Conservation (phyloP, 2,329 filamentous ascomycete species). For the Hortaea sp. region DNA sequence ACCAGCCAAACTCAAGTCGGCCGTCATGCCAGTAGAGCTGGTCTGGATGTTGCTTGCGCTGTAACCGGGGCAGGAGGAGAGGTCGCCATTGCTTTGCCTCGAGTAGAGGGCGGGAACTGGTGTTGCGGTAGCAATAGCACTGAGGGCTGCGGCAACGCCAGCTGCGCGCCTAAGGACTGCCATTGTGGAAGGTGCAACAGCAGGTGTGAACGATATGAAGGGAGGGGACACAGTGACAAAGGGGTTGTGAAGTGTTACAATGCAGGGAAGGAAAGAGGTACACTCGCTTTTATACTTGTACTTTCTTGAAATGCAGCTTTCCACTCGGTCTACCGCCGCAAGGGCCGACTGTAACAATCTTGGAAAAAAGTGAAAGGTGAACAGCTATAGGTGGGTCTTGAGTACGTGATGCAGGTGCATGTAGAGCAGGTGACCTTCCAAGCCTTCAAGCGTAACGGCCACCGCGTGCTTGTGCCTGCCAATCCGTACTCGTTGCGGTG, state of each 20-base stretch:
- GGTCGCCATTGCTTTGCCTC: constrained; percentile 7
- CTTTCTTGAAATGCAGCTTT: no score
- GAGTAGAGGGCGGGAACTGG: constrained; percentile 8
- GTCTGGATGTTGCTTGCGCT: constrained; percentile 49
- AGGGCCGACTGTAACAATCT: not conserved
- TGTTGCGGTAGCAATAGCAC: constrained; percentile 9
- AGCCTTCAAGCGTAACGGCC: not conserved
- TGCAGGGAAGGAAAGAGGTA: not conserved
- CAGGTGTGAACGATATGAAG: not conserved
- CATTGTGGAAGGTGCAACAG: constrained; percentile 1
- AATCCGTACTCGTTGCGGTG: not conserved
- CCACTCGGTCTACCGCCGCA: not conserved
- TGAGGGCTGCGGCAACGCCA: constrained; percentile 1
- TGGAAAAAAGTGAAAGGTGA: not conserved
- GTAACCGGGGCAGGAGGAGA: constrained; percentile 54
- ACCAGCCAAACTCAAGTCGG: constrained; percentile 60
- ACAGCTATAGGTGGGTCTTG: not conserved
- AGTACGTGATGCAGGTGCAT: not conserved
- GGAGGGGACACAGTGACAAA: not conserved
- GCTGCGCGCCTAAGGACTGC: constrained; percentile 3
- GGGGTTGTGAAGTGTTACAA: not conserved
- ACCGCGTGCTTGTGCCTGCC: not conserved
- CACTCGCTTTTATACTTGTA: no score
- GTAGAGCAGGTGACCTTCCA: not conserved
- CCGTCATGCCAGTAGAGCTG: constrained; percentile 50